These are phyloP conservation scores for Craspedostauros australis DNA, from an alignment of 108 stramenopile genomes.

Conservation along the genomic window DNA sequence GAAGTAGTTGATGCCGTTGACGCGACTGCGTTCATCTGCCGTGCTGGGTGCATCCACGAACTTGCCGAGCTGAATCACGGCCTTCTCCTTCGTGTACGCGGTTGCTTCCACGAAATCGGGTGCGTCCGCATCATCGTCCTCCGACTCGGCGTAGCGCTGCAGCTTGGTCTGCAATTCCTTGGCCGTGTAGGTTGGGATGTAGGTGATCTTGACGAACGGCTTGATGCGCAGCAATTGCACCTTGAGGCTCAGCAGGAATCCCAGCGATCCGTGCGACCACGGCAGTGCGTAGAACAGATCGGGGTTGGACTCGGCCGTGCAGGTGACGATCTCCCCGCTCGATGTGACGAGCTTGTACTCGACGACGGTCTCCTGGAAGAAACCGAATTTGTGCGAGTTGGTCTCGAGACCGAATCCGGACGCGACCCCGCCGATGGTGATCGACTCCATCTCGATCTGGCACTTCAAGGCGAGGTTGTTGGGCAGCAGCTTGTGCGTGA, in stretches of 20 bases:
- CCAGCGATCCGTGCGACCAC: conserved; percentile 59
- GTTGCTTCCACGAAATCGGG: conserved; percentile 51
- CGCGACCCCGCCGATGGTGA: conserved; percentile 56
- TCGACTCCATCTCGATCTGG: conserved; percentile 54
- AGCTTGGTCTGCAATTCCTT: conserved; percentile 8
- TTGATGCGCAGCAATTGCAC: conserved; percentile 42
- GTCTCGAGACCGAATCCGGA: conserved; percentile 56
- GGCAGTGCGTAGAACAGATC: conserved; percentile 62
- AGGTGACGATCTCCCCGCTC: conserved; percentile 33
- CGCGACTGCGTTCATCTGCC: no score
- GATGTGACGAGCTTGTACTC: conserved; percentile 41
- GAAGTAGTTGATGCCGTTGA: conserved; percentile 25
- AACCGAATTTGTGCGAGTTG: conserved; percentile 42
- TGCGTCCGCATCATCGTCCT: not conserved
- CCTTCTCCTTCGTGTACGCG: conserved; percentile 34
- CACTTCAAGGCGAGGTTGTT: conserved; percentile 38
- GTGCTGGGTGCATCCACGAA: conserved; percentile 28
- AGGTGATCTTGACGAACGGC: conserved; percentile 36
- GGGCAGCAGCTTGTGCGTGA: conserved; percentile 27
- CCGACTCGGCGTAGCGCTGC: conserved; percentile 1
- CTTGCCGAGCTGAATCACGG: conserved; percentile 42
- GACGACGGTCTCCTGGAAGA: conserved; percentile 45
- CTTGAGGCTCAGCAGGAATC: conserved; percentile 42
- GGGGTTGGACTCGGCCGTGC: conserved; percentile 31
- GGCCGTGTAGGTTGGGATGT: conserved; percentile 23